Base-by-base conservation (phyloP, 352 stramenopile genomes). In the Poterioochromonas sp. region DNA sequence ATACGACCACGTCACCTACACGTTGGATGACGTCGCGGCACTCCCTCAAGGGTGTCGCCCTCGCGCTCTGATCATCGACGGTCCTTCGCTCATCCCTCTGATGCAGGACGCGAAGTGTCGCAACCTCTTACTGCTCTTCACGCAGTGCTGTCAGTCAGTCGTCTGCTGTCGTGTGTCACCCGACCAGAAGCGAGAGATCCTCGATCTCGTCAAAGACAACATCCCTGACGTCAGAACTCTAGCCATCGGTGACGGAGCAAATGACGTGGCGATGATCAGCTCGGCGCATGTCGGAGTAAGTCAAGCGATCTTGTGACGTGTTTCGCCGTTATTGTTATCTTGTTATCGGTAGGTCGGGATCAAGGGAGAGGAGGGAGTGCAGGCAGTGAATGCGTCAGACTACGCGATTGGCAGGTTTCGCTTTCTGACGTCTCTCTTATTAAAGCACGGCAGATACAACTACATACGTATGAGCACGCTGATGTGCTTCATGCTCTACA, bases 371-470 rank as follows among this genome's bases (percentile, higher is more conserved):
- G 96, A 99, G 85, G 96, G 96, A 29, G 95, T 97, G 82, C 94
- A 98, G 78, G 96, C 96, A 22, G 95, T 98, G 5, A 99, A 99
- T 84, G 89, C 89, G 41, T 92, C 93, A 58, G 96, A 99, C 83
- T 99, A 98, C 85, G 92, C 94, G 3, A 97, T 99, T 71, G 93
- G 92, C 32, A 94, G 99, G 80, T 99, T 99, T 82, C 88, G 94
- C 22, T 98, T 96, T 81, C 84, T 99, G 15, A 90, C 96, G 83
- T 83, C 90, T 18, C 84, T 99, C 29, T 82, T 99, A 65, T 88
- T 99, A n/a, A 93, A 98, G 15, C 96, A 99, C 77, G 96, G 96
- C 0, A 89, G 97, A 80, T 98, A 93, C 92, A 97, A 98, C 84
- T 99, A 98, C 80, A 91, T 93, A n/a, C 92, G 96, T 43, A 95